A percentile compares a stretch with the other conserved stretches of the same genome.
These are phyloP conservation scores for Daldinia loculata DNA, from an alignment of 495 filamentous ascomycete species.

Conservation along the genomic window DNA sequence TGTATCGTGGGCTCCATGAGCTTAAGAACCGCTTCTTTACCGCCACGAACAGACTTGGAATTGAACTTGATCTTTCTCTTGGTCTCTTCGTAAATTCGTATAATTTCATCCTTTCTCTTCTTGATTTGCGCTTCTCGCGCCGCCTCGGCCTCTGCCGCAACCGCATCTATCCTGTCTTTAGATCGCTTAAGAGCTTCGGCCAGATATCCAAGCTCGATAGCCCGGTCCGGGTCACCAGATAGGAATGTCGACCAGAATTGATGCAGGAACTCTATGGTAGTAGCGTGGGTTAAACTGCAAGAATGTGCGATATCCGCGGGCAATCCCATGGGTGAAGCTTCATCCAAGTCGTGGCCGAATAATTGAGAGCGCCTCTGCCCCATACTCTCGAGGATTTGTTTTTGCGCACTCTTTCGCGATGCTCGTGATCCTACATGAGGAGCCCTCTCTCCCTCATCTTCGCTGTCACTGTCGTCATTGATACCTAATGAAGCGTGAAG, in stretches of 20 bases:
- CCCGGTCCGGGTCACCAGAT: constrained; percentile 81
- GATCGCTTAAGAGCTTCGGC: constrained; percentile 80
- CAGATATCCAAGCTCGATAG: constrained; percentile 75
- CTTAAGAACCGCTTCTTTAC: constrained; percentile 75
- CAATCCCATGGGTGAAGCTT: constrained; percentile 68
- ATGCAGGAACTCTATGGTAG: constrained; percentile 90
- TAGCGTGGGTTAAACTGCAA: constrained; percentile 85
- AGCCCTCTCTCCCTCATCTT: constrained; percentile 65
- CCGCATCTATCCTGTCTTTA: constrained; percentile 79
- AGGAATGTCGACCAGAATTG: constrained; percentile 94
- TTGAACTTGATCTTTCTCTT: constrained; percentile 73
- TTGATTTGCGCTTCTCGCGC: constrained; percentile 70
- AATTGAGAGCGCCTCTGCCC: constrained; percentile 62
- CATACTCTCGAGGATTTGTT: constrained; percentile 63
- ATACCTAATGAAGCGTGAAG: constrained; percentile 68
- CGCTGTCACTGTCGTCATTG: constrained; percentile 72
- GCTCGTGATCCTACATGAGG: constrained; percentile 66
- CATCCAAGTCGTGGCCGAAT: constrained; percentile 53
- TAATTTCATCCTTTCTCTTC: constrained; percentile 72
- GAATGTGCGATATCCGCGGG: constrained; percentile 72
- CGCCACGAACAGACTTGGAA: constrained; percentile 72
- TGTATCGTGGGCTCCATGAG: constrained; percentile 75
- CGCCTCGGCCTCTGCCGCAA: constrained; percentile 80
- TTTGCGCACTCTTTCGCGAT: constrained; percentile 62
- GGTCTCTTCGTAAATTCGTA: constrained; percentile 71